Conservation (phyloP, 306 rosid species). For the Medicago arabica region DNA sequence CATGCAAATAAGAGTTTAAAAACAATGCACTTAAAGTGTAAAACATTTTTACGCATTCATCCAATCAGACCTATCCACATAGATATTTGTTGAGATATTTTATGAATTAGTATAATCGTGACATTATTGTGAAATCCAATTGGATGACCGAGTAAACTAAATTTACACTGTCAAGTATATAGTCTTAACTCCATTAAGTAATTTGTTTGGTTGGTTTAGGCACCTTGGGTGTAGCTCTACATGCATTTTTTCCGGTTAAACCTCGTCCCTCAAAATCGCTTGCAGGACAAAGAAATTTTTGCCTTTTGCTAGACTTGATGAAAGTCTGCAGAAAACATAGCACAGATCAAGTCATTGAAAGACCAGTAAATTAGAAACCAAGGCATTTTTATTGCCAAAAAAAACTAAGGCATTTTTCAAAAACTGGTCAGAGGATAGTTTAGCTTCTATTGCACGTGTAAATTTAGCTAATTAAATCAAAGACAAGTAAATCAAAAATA, state of each 20-base stretch:
- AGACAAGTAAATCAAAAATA: slow-evolving; percentile 16
- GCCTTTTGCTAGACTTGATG: slow-evolving; percentile 47
- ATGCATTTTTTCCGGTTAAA: slow-evolving; percentile 26
- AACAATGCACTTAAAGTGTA: neutral
- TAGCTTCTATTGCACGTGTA: neutral
- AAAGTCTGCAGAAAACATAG: slow-evolving; percentile 47
- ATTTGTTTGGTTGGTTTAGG: slow-evolving; percentile 35
- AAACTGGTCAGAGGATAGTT: slow-evolving; percentile 6
- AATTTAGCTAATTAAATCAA: slow-evolving; percentile 15
- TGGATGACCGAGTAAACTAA: neutral
- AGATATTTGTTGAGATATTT: neutral
- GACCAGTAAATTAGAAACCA: neutral
- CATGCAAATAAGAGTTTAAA: neutral
- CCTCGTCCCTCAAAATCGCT: slow-evolving; percentile 50
- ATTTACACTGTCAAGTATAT: neutral
- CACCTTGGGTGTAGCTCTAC: slow-evolving; percentile 45
- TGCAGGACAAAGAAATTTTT: slow-evolving; percentile 49
- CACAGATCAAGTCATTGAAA: slow-evolving; percentile 19
- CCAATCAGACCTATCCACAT: neutral
- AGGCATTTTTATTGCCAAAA: neutral
- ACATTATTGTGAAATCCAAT: neutral
- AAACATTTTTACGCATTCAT: neutral
- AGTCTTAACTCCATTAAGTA: neutral
- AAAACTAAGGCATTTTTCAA: neutral
- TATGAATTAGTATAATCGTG: neutral